Conservation (phyloP, 2,329 filamentous ascomycete genomes). For the Thelonectria rubi region DNA sequence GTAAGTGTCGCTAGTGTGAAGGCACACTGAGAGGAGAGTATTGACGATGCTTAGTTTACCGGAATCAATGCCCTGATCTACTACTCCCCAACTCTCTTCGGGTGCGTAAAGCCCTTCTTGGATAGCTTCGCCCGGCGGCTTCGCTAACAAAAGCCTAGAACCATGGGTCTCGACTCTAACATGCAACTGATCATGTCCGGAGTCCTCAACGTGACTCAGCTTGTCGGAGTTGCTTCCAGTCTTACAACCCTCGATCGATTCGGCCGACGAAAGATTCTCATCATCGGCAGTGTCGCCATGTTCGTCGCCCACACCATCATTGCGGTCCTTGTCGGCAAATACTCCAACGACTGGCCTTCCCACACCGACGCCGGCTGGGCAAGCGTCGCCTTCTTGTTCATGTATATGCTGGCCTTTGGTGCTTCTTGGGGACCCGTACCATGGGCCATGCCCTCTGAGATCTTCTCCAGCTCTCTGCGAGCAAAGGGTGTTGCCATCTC, state of each 20-base stretch:
- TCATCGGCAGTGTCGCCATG: slow-evolving; percentile 41
- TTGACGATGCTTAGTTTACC: slow-evolving; percentile 30
- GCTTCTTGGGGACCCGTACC: slow-evolving; percentile 64
- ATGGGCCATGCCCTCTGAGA: slow-evolving; percentile 62
- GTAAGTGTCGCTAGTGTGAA: slow-evolving; percentile 43
- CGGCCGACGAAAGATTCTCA: slow-evolving; percentile 40
- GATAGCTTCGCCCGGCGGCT: background rate
- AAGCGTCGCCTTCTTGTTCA: slow-evolving; percentile 47
- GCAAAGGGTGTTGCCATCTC: slow-evolving; percentile 71
- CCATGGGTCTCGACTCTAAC: slow-evolving; percentile 57
- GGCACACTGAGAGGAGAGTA: background rate
- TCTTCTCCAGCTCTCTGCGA: slow-evolving; percentile 68
- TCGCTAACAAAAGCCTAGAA: slow-evolving; percentile 27
- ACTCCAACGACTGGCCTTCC: slow-evolving; percentile 36
- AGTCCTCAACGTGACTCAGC: slow-evolving; percentile 44
- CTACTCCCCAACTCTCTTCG: slow-evolving; percentile 68
- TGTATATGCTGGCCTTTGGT: slow-evolving; percentile 69
- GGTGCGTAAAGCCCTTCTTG: slow-evolving; percentile 21
- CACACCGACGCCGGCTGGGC: slow-evolving; percentile 42
- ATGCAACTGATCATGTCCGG: slow-evolving; percentile 47
- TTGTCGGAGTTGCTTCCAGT: slow-evolving; percentile 52
- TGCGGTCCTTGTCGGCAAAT: slow-evolving; percentile 40
- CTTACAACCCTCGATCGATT: slow-evolving; percentile 53
- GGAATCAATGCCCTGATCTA: slow-evolving; percentile 60
- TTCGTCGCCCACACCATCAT: slow-evolving; percentile 41